phyloP scores from a whole-genome alignment of 1,284 basidiomycete genomes.

The Ganoderma multipileum region DNA sequence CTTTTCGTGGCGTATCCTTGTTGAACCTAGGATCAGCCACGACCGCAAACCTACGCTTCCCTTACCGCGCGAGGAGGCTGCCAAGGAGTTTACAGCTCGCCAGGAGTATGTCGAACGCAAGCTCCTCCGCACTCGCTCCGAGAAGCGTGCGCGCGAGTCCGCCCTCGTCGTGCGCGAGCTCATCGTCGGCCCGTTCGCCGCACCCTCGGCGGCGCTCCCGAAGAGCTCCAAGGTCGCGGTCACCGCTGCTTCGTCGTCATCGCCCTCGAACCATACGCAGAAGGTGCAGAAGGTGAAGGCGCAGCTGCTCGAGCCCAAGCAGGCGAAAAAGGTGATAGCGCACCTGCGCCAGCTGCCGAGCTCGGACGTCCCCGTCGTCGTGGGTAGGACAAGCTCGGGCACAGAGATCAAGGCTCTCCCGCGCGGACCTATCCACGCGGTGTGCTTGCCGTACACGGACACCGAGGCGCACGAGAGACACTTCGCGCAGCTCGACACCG shows the following conservation, averaged over 20 bases:
- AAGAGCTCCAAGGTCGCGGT: conserved; percentile 46
- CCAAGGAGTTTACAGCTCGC: conserved; percentile 20
- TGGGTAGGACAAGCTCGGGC: conserved; percentile 29
- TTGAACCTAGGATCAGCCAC: conserved; percentile 21
- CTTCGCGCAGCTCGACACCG: conserved; percentile 48
- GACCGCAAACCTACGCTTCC: conserved; percentile 46
- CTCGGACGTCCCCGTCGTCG: conserved; percentile 34
- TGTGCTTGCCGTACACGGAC: conserved; percentile 70
- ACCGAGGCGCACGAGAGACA: conserved; percentile 61
- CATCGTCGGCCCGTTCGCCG: conserved; percentile 61
- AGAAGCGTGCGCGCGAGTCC: conserved; percentile 67
- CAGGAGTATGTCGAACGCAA: conserved; percentile 25
- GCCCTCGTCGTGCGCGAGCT: conserved; percentile 69
- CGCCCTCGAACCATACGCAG: conserved; percentile 39
- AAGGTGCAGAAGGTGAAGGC: conserved; percentile 74
- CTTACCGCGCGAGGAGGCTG: conserved; percentile 44
- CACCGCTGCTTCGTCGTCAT: conserved; percentile 43
- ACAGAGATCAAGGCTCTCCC: conserved; percentile 28
- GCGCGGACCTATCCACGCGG: conserved; percentile 72
- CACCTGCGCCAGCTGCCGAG: conserved; percentile 61
- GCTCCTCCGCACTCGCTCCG: conserved; percentile 48
- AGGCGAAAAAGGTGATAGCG: conserved; percentile 72
- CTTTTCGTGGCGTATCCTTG: conserved; percentile 38
- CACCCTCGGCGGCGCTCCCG: conserved; percentile 32
- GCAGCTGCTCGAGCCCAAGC: conserved; percentile 68